Percentiles rank a stretch among this genome's conserved stretches.
phyloP scores from a whole-genome alignment of 2,329 filamentous ascomycete species.

The Metarhizium brunneum region DNA sequence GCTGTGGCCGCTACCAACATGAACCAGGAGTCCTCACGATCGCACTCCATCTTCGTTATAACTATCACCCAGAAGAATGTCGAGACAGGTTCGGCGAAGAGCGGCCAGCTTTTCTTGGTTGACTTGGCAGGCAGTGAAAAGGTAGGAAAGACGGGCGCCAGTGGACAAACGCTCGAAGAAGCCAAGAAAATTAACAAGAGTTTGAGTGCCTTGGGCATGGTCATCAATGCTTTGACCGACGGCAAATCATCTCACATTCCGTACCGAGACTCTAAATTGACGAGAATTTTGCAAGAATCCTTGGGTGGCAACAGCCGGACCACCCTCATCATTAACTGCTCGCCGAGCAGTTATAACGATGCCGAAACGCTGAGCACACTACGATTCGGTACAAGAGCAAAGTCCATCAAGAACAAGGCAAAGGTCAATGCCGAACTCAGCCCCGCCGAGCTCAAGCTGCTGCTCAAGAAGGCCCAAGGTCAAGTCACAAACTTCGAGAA shows the following conservation, averaged over 20 bases:
- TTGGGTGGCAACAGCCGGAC: conserved; percentile 95
- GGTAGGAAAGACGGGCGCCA: conserved; percentile 96
- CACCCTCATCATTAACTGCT: conserved; percentile 98
- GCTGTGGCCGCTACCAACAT: conserved; percentile 97
- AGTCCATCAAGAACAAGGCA: conserved; percentile 99
- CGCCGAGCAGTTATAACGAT: conserved; percentile 98
- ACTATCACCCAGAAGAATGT: conserved; percentile 97
- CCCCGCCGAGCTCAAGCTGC: conserved; percentile 83
- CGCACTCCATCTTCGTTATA: conserved; percentile 96
- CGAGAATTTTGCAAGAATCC: conserved; percentile 92
- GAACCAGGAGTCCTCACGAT: conserved; percentile 97
- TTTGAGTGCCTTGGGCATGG: conserved; percentile 95
- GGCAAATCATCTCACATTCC: conserved; percentile 94
- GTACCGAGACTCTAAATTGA: conserved; percentile 96
- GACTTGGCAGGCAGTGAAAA: conserved; percentile 98
- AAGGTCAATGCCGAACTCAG: conserved; percentile 99
- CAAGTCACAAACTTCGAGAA: conserved; percentile 83
- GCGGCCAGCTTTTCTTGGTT: conserved; percentile 91
- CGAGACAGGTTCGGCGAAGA: conserved; percentile 91
- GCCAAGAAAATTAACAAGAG: conserved; percentile 99
- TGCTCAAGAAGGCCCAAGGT: conserved; percentile 85
- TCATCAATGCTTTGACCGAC: conserved; percentile 95
- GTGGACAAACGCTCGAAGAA: conserved; percentile 92
- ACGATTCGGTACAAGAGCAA: conserved; percentile 90
- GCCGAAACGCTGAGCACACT: conserved; percentile 86